Base-by-base conservation (phyloP, 1,284 basidiomycete species). In the Ustilago loliicola region DNA sequence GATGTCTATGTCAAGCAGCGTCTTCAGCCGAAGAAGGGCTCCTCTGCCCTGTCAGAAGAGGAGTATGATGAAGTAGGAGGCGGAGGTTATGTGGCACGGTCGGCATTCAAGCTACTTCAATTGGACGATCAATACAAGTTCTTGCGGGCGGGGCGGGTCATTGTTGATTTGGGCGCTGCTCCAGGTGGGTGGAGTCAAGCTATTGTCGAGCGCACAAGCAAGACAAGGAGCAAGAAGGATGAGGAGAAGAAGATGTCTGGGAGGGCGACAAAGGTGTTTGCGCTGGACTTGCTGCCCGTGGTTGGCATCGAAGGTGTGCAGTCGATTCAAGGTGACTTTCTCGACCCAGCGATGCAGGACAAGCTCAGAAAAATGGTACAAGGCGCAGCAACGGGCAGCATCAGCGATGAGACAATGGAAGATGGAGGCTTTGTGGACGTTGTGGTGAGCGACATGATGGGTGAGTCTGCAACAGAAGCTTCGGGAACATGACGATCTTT, bases 361-460 rank as follows among this genome's bases (percentile, higher is more conserved):
- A 54, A 56, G 50, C 68, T 83, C 8, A 30, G 66, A 25, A 38
- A 27, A 17, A 50, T 63, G 30, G 61, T 75, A 9, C 7, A 45
- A 30, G 60, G 56, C 15, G 58, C 63, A 38, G 47, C 55, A 10
- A 9, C n/a, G 6, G 34, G 23, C 9, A 40, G 13, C 5, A 54
- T 19, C 13, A 19, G 25, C 11, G 32, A 50, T n/a, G 48, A 17
- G 2, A 34, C 15, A 10, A 29, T 2, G 15, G 9, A 15, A 4
- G 38, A 6, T 10, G 23, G 36, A 8, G 72, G 72, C 9, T 75
- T 77, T 27, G 80, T 83, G 19, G 81, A 84, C 40, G 70, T 84
- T 8, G 73, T 84, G 0, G 70, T 84, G 19, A 82, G 81, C 55
- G 83, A 84, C 42, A 84, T 84, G 83, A 84, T 84, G 83, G 77